Evolutionary conservation across 176 grass and related monocot genomes (phyloP), one percentile per base, ranked within the genome.

Genomic region (Aegilops umbellulata): DNA sequence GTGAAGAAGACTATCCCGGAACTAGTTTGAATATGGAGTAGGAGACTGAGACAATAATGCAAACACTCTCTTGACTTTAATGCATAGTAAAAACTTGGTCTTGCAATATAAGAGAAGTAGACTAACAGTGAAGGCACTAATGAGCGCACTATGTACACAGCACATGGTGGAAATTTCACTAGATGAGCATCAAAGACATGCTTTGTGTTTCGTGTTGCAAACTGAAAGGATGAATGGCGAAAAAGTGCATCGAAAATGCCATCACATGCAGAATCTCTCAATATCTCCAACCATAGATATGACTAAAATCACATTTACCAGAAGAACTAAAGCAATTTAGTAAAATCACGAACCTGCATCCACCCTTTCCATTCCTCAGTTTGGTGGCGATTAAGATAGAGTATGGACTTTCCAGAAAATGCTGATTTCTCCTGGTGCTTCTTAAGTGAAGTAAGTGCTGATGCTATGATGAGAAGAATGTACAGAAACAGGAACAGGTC

Each of bases 341-440:
- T 71, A 57, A 30, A 76, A 80, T 27, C 17, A 87, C 84, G 68
- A 39, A 95, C 93, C 90, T 95, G 93, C 93, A 95, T 95, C 93
- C 93, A 95, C 42, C 93, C 93, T 90, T 81, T 95, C 93, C 93
- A 95, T 84, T 95, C 93, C 74, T 95, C 93, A 82, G 93, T 95
- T 84, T 95, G 93, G 67, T 95, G 90, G 16, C 90, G 85, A 78
- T 95, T 95, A 83, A 95, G 89, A 82, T 92, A 95, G 39, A 92
- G 90, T 80, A 92, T 80, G 35, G 93, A 77, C 35, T 95, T 95
- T 65, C 93, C 93, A 23, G 93, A 74, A 78, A 95, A 92, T 51
- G 89, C 86, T 78, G 93, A 95, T 74, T 92, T 92, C 34, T 95
- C 93, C 82, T 93, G 79, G 83, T 92, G 93, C 82, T 90, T 90